Conservation (phyloP, 2,329 filamentous ascomycete genomes). For the Thelonectria blattea region DNA sequence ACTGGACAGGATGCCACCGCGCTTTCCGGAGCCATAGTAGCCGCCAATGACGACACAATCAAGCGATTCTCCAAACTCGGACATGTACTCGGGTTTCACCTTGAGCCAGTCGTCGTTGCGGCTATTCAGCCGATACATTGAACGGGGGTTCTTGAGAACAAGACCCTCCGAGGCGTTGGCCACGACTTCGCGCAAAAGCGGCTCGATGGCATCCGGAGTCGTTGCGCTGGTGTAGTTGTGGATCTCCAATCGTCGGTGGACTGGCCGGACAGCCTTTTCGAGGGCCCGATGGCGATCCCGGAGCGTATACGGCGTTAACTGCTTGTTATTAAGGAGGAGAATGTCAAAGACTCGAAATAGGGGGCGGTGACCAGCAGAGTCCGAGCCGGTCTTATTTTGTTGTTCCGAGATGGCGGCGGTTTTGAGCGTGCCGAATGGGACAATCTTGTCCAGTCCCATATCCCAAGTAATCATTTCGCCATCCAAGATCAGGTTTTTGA, state of each 20-base stretch:
- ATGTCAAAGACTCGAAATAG: slow-evolving; percentile 91
- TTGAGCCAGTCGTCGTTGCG: slow-evolving; percentile 98
- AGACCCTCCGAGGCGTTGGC: slow-evolving; percentile 88
- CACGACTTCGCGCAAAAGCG: slow-evolving; percentile 79
- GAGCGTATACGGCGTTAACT: slow-evolving; percentile 82
- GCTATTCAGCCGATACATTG: slow-evolving; percentile 84
- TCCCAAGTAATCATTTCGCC: slow-evolving; percentile 99
- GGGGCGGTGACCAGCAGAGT: slow-evolving; percentile 61
- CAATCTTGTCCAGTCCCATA: slow-evolving; percentile 79
- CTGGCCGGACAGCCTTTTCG: slow-evolving; percentile 69
- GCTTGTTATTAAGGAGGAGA: slow-evolving; percentile 81
- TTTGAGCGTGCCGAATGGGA: slow-evolving; percentile 92
- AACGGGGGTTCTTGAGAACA: slow-evolving; percentile 91
- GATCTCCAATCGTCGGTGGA: slow-evolving; percentile 81
- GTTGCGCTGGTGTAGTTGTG: slow-evolving; percentile 74
- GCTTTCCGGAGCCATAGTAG: slow-evolving; percentile 86
- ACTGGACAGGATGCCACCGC: slow-evolving; percentile 82
- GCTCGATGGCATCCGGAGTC: slow-evolving; percentile 76
- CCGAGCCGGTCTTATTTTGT: slow-evolving; percentile 64
- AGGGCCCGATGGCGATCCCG: slow-evolving; percentile 80
- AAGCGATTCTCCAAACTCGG: slow-evolving; percentile 90
- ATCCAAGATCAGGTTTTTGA: slow-evolving; percentile 88
- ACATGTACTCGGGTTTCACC: slow-evolving; percentile 98
- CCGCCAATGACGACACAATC: slow-evolving; percentile 90
- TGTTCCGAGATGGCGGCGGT: slow-evolving; percentile 84